Conservation (phyloP, 805 yeast species). For the Cyberlindnera xylosilytica region DNA sequence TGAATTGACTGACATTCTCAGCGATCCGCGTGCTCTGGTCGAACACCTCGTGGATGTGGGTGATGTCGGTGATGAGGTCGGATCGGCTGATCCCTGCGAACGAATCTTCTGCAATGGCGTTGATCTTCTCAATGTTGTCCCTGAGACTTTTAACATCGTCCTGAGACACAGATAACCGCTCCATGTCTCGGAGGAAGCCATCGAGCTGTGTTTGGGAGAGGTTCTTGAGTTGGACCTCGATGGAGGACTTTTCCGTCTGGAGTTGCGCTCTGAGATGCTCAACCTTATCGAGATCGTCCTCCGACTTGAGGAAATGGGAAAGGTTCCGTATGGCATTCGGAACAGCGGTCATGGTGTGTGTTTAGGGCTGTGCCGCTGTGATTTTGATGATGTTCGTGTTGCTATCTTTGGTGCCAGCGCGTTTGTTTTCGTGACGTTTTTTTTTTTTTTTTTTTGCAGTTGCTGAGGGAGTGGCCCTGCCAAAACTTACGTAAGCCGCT, state of each 20-base stretch:
- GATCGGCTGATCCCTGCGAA: constrained; percentile 61
- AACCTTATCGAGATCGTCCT: constrained; percentile 53
- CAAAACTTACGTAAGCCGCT: too few relatives aligned
- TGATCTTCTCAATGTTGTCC: constrained; percentile 41
- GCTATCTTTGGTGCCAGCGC: too few relatives aligned
- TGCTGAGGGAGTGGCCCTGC: too few relatives aligned
- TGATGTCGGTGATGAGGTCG: constrained; percentile 63
- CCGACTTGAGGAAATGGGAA: constrained; percentile 34
- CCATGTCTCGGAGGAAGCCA: constrained; percentile 44
- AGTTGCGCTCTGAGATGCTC: constrained; percentile 51
- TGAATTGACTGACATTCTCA: constrained; percentile 56
- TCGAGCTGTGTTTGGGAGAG: constrained; percentile 47
- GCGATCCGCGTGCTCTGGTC: constrained; percentile 65
- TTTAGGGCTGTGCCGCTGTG: not conserved
- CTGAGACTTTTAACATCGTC: constrained; percentile 49
- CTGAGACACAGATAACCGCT: constrained; percentile 36
- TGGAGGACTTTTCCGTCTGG: constrained; percentile 64
- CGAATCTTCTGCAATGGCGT: constrained; percentile 51
- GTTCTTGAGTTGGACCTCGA: constrained; percentile 53
- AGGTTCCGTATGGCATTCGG: constrained; percentile 27
- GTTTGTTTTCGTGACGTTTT: too few relatives aligned
- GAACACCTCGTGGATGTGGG: constrained; percentile 69
- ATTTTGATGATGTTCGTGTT: not conserved
- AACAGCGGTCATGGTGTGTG: not conserved
- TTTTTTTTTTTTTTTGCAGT: too few relatives aligned